These are phyloP conservation scores for Syzygium malaccense DNA, from an alignment of 441 rosid species.

Conservation along the genomic window DNA sequence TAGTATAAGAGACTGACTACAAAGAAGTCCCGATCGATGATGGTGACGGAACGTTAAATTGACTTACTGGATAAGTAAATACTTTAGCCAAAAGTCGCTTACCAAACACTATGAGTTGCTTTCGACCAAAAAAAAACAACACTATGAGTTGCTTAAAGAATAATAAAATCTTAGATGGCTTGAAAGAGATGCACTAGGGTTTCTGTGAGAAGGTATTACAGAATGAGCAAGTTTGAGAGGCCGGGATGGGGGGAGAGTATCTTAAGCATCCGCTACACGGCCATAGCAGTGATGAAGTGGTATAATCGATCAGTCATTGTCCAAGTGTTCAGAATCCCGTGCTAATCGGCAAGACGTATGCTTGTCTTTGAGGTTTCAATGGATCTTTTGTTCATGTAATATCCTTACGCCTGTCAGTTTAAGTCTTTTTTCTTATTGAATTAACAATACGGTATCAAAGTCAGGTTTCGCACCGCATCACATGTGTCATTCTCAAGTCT, in stretches of 20 bases:
- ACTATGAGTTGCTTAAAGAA: not conserved
- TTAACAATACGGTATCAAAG: not conserved
- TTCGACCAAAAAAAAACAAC: not conserved
- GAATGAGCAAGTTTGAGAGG: not conserved
- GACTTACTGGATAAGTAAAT: not conserved
- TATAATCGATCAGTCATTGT: not conserved
- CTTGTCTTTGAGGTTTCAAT: not conserved
- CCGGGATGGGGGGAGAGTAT: not conserved
- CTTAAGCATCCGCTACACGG: not conserved
- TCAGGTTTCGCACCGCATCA: not conserved
- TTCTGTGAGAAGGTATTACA: not conserved
- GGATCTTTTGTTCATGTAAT: not conserved
- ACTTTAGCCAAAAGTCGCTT: not conserved
- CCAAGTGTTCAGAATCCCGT: not conserved
- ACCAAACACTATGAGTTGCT: not conserved
- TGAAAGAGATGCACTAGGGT: not conserved
- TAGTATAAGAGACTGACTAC: not conserved
- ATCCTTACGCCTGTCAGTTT: not conserved
- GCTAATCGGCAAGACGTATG: accelerated
- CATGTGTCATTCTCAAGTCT: not conserved
- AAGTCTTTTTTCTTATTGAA: not conserved
- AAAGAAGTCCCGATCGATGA: not conserved
- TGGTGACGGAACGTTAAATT: not conserved
- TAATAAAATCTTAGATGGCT: not conserved
- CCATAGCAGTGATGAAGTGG: not conserved